A percentile compares a stretch with the other conserved stretches of the same genome.
These are phyloP conservation scores for Eucalyptus brandiana DNA, from an alignment of 345 rosid species.

Conservation along the genomic window DNA sequence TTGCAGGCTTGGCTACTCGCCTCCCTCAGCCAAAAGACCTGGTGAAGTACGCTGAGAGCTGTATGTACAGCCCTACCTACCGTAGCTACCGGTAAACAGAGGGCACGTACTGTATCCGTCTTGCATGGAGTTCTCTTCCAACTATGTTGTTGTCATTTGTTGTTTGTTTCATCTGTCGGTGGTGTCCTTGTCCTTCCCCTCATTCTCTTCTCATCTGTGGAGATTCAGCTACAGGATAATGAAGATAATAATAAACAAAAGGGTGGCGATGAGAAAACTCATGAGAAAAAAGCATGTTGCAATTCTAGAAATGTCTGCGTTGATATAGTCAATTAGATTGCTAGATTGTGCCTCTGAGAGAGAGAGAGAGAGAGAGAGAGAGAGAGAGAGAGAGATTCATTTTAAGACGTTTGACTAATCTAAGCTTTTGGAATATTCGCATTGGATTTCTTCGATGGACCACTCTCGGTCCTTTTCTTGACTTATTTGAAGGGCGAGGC, in stretches of 20 bases:
- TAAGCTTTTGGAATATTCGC: neutral
- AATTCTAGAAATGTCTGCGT: neutral
- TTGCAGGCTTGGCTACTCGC: slow-evolving; percentile 73
- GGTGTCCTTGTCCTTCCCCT: neutral
- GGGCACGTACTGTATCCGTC: neutral
- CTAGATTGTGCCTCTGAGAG: neutral
- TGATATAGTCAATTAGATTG: neutral
- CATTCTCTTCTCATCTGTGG: neutral
- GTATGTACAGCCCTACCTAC: slow-evolving; percentile 83
- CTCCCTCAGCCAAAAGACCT: slow-evolving; percentile 75
- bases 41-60: slow-evolving; percentile 68
- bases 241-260: neutral
- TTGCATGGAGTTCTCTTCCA: neutral
- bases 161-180: neutral
- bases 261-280: neutral
- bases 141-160: neutral
- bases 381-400: neutral
- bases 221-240: neutral
- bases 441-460: neutral
- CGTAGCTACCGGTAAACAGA: slow-evolving; percentile 44
- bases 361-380: neutral
- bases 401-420: neutral
- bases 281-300: neutral
- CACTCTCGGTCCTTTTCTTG: neutral
- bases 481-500: neutral